These are phyloP conservation scores for Maudiozyma serrabonitensis DNA, from an alignment of 805 yeast genomes.

Conservation along the genomic window DNA sequence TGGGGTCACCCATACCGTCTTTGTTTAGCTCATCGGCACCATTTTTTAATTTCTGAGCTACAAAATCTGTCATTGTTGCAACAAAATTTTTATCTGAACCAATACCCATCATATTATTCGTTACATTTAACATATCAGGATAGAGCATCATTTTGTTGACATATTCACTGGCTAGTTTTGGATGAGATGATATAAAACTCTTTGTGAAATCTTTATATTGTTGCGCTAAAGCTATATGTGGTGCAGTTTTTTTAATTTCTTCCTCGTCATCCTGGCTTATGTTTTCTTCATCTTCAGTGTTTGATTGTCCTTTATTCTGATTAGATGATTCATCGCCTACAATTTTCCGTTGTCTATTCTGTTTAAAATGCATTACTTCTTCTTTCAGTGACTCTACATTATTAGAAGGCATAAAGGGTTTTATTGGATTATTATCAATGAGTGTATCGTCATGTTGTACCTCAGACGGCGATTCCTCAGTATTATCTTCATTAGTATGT, in stretches of 20 bases:
- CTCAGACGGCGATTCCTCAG: background rate
- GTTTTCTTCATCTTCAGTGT: background rate
- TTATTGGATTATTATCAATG: conserved; percentile 4
- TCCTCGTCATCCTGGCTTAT: too few relatives aligned
- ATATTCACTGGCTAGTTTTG: conserved; percentile 27
- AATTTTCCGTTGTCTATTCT: conserved; percentile 19
- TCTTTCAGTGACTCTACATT: conserved; percentile 22
- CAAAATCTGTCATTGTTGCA: conserved; percentile 69
- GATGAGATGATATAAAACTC: conserved; percentile 27
- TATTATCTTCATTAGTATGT: conserved; percentile 2
- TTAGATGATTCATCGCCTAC: background rate
- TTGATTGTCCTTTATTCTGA: background rate
- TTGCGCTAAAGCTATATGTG: conserved; percentile 13
- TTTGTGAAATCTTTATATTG: conserved; percentile 24
- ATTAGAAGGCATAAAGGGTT: conserved; percentile 17
- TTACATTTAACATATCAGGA: conserved; percentile 47
- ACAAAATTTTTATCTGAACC: conserved; percentile 65
- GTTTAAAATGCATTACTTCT: conserved; percentile 28
- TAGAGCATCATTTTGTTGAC: conserved; percentile 27
- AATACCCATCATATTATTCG: conserved; percentile 62
- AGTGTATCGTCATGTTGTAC: conserved; percentile 4
- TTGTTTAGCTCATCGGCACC: conserved; percentile 5
- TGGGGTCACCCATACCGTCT: conserved; percentile 15
- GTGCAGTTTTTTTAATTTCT: background rate
- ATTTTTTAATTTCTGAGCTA: conserved; percentile 33